Evolutionary conservation across 345 rosid genomes (phyloP).

Genomic region (Brassica rapa): DNA sequence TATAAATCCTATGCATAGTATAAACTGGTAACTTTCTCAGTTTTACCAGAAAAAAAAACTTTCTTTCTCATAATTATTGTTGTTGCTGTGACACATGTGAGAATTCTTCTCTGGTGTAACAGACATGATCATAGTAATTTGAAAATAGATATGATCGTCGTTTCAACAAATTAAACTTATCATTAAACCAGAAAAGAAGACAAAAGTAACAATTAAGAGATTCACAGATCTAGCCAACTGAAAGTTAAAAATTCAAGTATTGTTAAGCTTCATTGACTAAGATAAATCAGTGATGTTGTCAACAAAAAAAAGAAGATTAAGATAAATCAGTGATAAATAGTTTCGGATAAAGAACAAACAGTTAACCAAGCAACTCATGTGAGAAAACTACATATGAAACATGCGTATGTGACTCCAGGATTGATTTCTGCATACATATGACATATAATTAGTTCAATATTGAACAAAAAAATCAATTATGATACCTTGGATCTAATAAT

Average conservation of each 20-base stretch:
- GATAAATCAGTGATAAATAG: not conserved
- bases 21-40: not conserved
- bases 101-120: not conserved
- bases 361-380: not conserved
- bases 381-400: constrained; percentile 3
- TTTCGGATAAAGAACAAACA: not conserved
- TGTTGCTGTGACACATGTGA: not conserved
- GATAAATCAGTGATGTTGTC: not conserved
- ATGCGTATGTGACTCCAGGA: not conserved
- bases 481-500: constrained; percentile 45
- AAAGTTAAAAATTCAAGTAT: not conserved
- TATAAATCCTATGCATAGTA: not conserved
- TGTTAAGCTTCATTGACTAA: not conserved
- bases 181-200: not conserved
- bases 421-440: not conserved
- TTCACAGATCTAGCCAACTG: constrained; percentile 15
- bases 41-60: not conserved
- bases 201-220: not conserved
- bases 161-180: not conserved
- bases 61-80: not conserved
- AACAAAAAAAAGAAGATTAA: not conserved
- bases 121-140: constrained; percentile 1
- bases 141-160: not conserved
- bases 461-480: not conserved
- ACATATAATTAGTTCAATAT: not conserved